phyloP scores from a whole-genome alignment of 2,329 filamentous ascomycete genomes.

The Penicillium sp. region DNA sequence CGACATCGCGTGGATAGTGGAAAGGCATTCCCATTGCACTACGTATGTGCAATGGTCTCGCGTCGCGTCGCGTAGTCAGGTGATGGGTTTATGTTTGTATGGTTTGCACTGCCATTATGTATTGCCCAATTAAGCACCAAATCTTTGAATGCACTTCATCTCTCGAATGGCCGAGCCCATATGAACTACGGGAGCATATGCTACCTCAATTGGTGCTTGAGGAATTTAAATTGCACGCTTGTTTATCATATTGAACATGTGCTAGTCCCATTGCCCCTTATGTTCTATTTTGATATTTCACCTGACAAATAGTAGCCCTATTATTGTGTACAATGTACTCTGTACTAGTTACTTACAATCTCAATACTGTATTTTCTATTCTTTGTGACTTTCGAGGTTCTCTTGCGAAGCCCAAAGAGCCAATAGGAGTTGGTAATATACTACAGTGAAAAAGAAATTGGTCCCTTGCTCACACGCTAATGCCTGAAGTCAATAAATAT shows the following conservation, averaged over 20 bases:
- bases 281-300: not conserved
- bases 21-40: not conserved
- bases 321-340: not conserved
- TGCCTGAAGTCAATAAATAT: conserved; percentile 6
- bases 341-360: not conserved
- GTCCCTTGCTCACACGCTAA: conserved; percentile 9
- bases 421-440: not conserved
- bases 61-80: conserved; percentile 15
- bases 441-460: not conserved
- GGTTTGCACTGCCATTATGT: conserved; percentile 2
- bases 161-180: not conserved
- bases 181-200: not conserved
- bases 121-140: too few relatives aligned
- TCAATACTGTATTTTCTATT: not conserved
- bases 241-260: not conserved
- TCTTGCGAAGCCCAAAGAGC: not conserved
- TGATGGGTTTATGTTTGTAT: conserved; percentile 11
- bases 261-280: not conserved
- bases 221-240: not conserved
- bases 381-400: not conserved
- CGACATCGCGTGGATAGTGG: conserved; percentile 25
- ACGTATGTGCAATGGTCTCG: not conserved
- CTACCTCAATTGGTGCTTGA: not conserved
- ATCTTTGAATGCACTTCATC: not conserved
- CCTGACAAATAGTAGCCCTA: not conserved